These are phyloP conservation scores for Hypoxylon subgilvum DNA, from an alignment of 495 filamentous ascomycete species.

Conservation along the genomic window DNA sequence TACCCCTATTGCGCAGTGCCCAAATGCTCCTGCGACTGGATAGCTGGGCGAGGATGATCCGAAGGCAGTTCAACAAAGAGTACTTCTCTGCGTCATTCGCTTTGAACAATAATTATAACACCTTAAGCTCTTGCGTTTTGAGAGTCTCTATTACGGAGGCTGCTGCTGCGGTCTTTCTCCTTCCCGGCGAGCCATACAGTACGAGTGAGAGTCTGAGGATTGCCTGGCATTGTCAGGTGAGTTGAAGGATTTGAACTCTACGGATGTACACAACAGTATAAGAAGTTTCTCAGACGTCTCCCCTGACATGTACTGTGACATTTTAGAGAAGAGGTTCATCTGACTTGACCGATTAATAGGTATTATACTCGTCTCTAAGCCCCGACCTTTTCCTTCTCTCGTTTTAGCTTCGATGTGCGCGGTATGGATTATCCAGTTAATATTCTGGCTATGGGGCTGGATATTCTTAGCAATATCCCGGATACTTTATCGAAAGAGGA, in stretches of 20 bases:
- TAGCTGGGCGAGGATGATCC: slow-evolving; percentile 35
- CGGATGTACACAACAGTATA: no score
- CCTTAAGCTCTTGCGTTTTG: slow-evolving; percentile 5
- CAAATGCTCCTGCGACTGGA: slow-evolving; percentile 23
- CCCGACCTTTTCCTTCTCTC: slow-evolving; percentile 22
- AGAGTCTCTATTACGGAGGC: slow-evolving; percentile 33
- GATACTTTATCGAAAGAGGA: slow-evolving; percentile 35
- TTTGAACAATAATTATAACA: slow-evolving; percentile 42
- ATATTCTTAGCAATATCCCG: slow-evolving; percentile 23
- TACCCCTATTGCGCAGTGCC: not conserved
- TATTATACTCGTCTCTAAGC: slow-evolving; percentile 18
- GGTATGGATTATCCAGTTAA: slow-evolving; percentile 26
- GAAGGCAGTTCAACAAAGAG: slow-evolving; percentile 23
- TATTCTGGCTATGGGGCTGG: slow-evolving; percentile 25
- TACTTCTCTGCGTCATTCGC: slow-evolving; percentile 36
- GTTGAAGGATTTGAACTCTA: slow-evolving; percentile 22
- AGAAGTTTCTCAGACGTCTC: slow-evolving; percentile 25
- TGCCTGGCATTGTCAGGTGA: not conserved
- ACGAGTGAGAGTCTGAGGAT: slow-evolving; percentile 15
- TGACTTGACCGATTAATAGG: not conserved
- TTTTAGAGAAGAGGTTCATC: slow-evolving; percentile 12
- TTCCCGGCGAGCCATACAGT: slow-evolving; percentile 36
- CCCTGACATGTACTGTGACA: slow-evolving; percentile 19
- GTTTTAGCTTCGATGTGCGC: slow-evolving; percentile 30
- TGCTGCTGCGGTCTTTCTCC: slow-evolving; percentile 36